Conservation (phyloP, 371 early-diverging fungal genomes). For the Furculomyces boomerangus region DNA sequence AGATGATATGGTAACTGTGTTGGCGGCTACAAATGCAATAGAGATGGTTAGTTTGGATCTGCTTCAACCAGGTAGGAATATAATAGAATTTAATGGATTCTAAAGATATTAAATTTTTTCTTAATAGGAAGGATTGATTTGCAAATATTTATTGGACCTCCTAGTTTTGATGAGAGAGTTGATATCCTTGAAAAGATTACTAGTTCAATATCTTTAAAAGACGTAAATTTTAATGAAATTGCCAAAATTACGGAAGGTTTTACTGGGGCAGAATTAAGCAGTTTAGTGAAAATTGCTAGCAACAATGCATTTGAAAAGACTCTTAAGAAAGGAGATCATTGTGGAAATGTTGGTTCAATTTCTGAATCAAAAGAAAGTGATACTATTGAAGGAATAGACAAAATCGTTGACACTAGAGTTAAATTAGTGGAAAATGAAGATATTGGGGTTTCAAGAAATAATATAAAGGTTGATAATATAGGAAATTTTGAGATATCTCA, state of each 20-base stretch:
- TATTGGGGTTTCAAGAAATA: too few relatives aligned
- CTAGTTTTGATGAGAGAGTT: constrained; percentile 96
- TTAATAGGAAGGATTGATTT: constrained; percentile 98
- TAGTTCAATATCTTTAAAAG: constrained; percentile 30
- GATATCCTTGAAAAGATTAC: constrained; percentile 99
- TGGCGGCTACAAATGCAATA: constrained; percentile 97
- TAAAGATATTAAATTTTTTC: neutral
- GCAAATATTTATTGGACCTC: constrained; percentile 99
- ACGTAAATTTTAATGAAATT: constrained; percentile 96
- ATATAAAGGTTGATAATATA: too few relatives aligned
- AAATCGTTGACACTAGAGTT: too few relatives aligned
- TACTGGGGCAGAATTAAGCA: constrained; percentile 6
- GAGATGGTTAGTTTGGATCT: constrained; percentile 99
- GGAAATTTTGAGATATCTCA: too few relatives aligned
- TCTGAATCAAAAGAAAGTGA: too few relatives aligned
- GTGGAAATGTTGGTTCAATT: too few relatives aligned
- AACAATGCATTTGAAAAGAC: too few relatives aligned
- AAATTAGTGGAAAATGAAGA: too few relatives aligned
- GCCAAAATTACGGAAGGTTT: constrained; percentile 98
- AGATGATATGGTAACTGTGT: constrained; percentile 91
- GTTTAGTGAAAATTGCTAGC: neutral
- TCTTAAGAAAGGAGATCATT: too few relatives aligned
- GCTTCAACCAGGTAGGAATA: constrained; percentile 41
- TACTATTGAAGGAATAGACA: too few relatives aligned
- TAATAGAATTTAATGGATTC: neutral